Conservation (phyloP, 371 early-diverging fungal genomes). For the Synchytrium microbalum region DNA sequence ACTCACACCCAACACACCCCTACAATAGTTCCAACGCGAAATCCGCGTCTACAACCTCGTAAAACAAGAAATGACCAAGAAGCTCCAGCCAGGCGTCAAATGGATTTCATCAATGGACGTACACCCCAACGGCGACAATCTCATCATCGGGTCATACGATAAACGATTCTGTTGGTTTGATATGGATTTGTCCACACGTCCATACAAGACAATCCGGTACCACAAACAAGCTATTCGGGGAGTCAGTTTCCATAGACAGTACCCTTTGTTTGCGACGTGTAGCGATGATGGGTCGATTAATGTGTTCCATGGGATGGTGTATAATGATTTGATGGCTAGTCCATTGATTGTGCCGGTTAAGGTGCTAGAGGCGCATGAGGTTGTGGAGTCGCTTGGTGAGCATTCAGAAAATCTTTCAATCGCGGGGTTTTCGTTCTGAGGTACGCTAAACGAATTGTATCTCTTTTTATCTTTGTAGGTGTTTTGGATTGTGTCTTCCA, state of each 20-base stretch:
- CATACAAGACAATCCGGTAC: conserved; percentile 81
- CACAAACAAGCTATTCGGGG: conserved; percentile 84
- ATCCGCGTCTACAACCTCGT: conserved; percentile 89
- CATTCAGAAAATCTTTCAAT: too few relatives aligned
- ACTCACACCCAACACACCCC: conserved; percentile 1
- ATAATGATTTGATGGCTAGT: conserved; percentile 80
- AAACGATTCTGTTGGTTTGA: conserved; percentile 94
- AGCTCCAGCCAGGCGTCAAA: conserved; percentile 71
- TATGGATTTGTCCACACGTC: conserved; percentile 80
- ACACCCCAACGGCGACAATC: conserved; percentile 84
- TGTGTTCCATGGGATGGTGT: conserved; percentile 95
- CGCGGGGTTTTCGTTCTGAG: neutral
- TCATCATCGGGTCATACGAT: conserved; percentile 92
- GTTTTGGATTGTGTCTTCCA: conserved; percentile 79
- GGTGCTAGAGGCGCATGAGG: conserved; percentile 74
- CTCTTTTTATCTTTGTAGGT: conserved; percentile 36
- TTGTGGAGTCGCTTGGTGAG: conserved; percentile 60
- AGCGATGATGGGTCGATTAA: conserved; percentile 91
- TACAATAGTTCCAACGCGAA: conserved; percentile 81
- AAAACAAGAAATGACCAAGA: conserved; percentile 74
- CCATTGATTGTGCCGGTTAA: conserved; percentile 97
- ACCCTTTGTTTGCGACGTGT: conserved; percentile 90
- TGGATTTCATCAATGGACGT: conserved; percentile 93
- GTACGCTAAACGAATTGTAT: neutral
- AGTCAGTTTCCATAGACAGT: conserved; percentile 76